Conservation (phyloP, 2,329 filamentous ascomycete species). For the Aspergillus spinulosporus region DNA sequence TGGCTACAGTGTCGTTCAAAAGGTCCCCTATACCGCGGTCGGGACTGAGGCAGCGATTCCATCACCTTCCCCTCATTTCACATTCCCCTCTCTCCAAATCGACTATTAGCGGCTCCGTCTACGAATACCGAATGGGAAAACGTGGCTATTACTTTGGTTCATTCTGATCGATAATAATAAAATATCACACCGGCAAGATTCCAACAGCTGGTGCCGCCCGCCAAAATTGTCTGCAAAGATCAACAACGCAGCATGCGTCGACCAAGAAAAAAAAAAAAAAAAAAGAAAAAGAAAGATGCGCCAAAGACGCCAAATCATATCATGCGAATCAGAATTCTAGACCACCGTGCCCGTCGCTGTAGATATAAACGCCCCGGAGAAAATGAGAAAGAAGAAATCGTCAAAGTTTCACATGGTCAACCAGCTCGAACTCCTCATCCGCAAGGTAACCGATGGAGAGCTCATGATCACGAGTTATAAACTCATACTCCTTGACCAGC, state of each 20-base stretch:
- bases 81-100: neutral
- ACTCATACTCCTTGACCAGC: constrained; percentile 62
- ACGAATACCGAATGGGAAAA: neutral
- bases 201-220: neutral
- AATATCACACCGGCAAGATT: neutral
- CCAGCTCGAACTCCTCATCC: constrained; percentile 45
- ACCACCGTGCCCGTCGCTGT: constrained; percentile 15
- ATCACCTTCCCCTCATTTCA: neutral
- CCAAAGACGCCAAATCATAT: too few relatives aligned
- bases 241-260: neutral
- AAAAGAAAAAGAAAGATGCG: too few relatives aligned
- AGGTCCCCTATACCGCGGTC: neutral
- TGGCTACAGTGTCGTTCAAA: too few relatives aligned
- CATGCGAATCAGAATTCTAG: too few relatives aligned
- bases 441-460: constrained; percentile 31
- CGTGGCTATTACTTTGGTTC: constrained; percentile 11
- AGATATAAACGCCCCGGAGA: constrained; percentile 9
- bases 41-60: neutral
- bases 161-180: constrained; percentile 17
- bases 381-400: neutral
- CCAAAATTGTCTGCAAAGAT: constrained; percentile 1
- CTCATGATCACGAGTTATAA: constrained; percentile 45
- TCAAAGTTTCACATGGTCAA: constrained; percentile 36
- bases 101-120: neutral
- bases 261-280: neutral